Percentiles rank a stretch among this genome's conserved stretches.
Evolutionary conservation across 2,329 filamentous ascomycete genomes (phyloP).

Genomic region (Beauveria rudraprayagi): DNA sequence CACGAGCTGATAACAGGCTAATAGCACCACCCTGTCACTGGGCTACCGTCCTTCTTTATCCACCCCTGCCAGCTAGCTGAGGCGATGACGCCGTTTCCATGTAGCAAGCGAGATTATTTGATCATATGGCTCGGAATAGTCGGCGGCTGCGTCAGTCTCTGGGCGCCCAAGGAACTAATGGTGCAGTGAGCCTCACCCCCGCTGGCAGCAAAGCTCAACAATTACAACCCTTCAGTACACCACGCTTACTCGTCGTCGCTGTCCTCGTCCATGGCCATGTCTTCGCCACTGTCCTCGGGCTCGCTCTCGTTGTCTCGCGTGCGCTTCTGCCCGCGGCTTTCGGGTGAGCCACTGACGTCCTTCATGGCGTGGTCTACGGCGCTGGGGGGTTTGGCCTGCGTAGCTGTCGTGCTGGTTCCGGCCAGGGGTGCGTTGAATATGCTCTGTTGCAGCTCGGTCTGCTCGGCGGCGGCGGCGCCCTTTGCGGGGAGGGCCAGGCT

Average conservation of each 20-base stretch:
- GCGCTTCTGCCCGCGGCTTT: slow-evolving; percentile 59
- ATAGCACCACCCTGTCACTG: slow-evolving; percentile 76
- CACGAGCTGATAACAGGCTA: neutral
- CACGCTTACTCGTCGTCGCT: slow-evolving; percentile 60
- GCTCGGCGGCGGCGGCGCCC: slow-evolving; percentile 46
- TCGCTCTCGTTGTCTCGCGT: slow-evolving; percentile 56
- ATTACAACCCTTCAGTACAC: slow-evolving; percentile 9
- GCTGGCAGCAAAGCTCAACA: neutral
- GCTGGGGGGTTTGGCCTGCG: slow-evolving; percentile 35
- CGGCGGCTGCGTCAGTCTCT: slow-evolving; percentile 70
- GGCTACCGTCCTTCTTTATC: slow-evolving; percentile 75
- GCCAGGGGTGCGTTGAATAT: slow-evolving; percentile 65
- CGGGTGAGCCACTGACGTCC: slow-evolving; percentile 42
- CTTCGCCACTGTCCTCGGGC: slow-evolving; percentile 58
- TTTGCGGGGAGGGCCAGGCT: slow-evolving; percentile 66
- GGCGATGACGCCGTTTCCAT: slow-evolving; percentile 61
- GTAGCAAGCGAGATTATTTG: slow-evolving; percentile 62
- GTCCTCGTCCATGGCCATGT: slow-evolving; percentile 62
- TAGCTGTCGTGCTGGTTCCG: slow-evolving; percentile 25
- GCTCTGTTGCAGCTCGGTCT: slow-evolving; percentile 69
- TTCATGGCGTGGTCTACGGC: slow-evolving; percentile 39
- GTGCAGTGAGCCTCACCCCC: slow-evolving; percentile 20
- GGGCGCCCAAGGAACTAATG: slow-evolving; percentile 64
- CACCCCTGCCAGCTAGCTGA: slow-evolving; percentile 87
- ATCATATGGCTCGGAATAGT: slow-evolving; percentile 85